Base-by-base conservation (phyloP, 768 basidiomycete species). In the Lactarius vividus region DNA sequence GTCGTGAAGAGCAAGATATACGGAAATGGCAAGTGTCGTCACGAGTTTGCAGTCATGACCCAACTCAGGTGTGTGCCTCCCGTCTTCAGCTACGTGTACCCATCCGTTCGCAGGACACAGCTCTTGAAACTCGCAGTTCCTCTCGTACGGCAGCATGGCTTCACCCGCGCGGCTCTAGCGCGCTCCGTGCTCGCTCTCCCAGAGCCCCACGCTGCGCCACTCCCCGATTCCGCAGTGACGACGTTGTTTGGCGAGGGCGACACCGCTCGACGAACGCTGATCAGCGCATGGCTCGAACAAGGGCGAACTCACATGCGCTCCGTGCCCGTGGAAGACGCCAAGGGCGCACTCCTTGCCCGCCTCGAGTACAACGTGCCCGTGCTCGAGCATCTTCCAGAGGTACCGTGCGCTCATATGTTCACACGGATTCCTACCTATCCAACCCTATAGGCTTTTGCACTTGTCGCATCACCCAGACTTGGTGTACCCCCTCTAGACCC, bases 171-270 rank as follows among this genome's bases (percentile, higher is more conserved):
- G 33, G 81, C 89, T 0, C 80, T 93, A 11, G 82, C 90, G 4
- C 82, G 78, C 57, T 86, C 91, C 26, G 89, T 83, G 8, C 80
- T 89, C 4, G 73, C 78, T 2, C 78, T 90, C 2, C 83, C 85
- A 7, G 62, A 73, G 33, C 78, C 80, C 1, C 87, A 86, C 71
- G 28, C 80, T 1, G 77, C 82, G 62, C 89, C 89, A 8, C 84
- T 94, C 26, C 82, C 87, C 0, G 91, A 93, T 64, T 77, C 80
- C 0, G 87, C 90, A 0, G 83, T 94, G 26, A 84, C 87, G 2
- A 82, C 88, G 7, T 78, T 94, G 7, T 94, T 93, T 75, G 92
- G 92, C 9, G 70, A 73, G 16, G 92, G 88, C 28, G 85, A 89
- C 63, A 75, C 83, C 35, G 89, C 92, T 1, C 79, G 87, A 16